Conservation (phyloP, 495 filamentous ascomycete genomes). For the Penicillium samsonianum region DNA sequence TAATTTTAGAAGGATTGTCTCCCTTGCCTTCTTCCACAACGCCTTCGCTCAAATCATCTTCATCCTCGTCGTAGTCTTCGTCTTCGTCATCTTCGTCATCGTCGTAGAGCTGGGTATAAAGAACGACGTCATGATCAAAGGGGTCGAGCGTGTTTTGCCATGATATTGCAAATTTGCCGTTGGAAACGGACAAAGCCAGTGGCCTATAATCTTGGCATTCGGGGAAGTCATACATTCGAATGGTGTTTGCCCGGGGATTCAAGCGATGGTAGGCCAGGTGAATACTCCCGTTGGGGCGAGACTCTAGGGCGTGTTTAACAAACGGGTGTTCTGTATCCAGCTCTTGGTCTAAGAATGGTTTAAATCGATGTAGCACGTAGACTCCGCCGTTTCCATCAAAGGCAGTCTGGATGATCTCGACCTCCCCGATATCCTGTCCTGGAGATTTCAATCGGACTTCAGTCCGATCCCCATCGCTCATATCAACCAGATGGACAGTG, state of each 20-base stretch:
- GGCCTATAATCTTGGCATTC: conserved; percentile 36
- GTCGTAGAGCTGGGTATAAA: conserved; percentile 25
- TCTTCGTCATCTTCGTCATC: conserved; percentile 5
- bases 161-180: conserved; percentile 41
- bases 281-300: conserved; percentile 24
- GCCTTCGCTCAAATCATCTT: not conserved
- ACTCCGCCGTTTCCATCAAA: conserved; percentile 26
- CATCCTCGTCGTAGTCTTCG: not conserved
- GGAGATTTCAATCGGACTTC: conserved; percentile 21
- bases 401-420: conserved; percentile 37
- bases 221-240: conserved; percentile 36
- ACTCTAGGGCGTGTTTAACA: conserved; percentile 36
- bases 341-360: conserved; percentile 28
- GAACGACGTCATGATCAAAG: conserved; percentile 30
- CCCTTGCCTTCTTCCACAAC: not conserved
- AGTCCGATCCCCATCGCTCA: conserved; percentile 19
- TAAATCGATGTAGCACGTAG: conserved; percentile 38
- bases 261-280: conserved; percentile 34
- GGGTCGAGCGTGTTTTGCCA: conserved; percentile 38
- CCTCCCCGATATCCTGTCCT: conserved; percentile 26
- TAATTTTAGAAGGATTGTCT: conserved; percentile 1
- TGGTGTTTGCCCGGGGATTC: not conserved
- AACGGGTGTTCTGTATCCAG: conserved; percentile 36
- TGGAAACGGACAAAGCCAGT: conserved; percentile 31
- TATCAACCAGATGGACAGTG: conserved; percentile 30